phyloP scores from a whole-genome alignment of 371 early-diverging fungal genomes.

The Edhazardia aedis region DNA sequence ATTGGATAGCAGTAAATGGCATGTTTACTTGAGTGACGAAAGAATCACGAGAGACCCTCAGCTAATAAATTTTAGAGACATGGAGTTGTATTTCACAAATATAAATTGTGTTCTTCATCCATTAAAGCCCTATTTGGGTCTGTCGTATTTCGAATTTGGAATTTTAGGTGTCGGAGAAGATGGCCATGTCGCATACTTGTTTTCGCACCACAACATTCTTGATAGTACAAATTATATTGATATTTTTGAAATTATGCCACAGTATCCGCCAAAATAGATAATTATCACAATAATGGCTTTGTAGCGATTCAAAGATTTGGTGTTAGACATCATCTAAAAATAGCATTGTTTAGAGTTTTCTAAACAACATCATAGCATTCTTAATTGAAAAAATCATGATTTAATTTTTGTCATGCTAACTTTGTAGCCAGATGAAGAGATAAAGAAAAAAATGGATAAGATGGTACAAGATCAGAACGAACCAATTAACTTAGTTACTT shows the following conservation, averaged over 20 bases:
- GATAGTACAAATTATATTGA: slow-evolving; percentile 24
- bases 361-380: background rate
- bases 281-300: slow-evolving; percentile 36
- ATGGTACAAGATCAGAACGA: too few species aligned
- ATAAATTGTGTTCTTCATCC: background rate
- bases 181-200: slow-evolving; percentile 46
- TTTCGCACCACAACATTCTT: slow-evolving; percentile 31
- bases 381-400: background rate
- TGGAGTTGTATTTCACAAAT: slow-evolving; percentile 1
- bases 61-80: slow-evolving; percentile 19
- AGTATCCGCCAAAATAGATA: slow-evolving; percentile 31
- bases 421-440: too few species aligned
- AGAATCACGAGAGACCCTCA: slow-evolving; percentile 17
- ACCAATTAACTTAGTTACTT: too few species aligned
- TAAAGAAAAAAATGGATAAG: too few species aligned
- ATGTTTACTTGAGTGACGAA: slow-evolving; percentile 44
- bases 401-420: background rate
- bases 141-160: slow-evolving; percentile 28
- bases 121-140: background rate
- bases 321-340: slow-evolving; percentile 38
- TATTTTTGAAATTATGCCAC: slow-evolving; percentile 23
- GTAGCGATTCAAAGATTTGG: slow-evolving; percentile 29
- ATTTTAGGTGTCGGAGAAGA: slow-evolving; percentile 45
- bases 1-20: slow-evolving; percentile 35
- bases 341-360: slow-evolving; percentile 23